phyloP scores from a whole-genome alignment of 441 rosid species.

The Eutrema salsugineum region DNA sequence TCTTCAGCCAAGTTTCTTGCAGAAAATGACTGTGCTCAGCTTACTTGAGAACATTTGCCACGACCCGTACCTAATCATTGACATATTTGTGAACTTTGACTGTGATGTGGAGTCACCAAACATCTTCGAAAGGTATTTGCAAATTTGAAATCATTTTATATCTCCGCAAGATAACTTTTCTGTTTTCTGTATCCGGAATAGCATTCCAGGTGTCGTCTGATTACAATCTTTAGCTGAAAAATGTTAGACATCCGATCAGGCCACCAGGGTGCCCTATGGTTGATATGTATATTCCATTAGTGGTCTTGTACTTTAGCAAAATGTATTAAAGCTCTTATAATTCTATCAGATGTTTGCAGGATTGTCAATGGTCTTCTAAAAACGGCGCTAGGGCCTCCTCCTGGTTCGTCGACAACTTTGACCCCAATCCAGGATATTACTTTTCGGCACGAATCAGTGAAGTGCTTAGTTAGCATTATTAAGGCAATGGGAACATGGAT shows the following conservation, averaged over 20 bases:
- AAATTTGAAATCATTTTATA: background rate
- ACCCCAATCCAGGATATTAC: conserved; percentile 86
- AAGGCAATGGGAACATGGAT: conserved; percentile 97
- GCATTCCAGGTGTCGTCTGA: conserved; percentile 3
- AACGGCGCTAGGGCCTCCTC: conserved; percentile 96
- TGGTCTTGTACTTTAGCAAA: conserved; percentile 29
- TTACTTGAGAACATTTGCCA: conserved; percentile 78
- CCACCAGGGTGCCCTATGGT: conserved; percentile 2
- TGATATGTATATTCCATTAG: conserved; percentile 9
- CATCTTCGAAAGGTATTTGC: conserved; percentile 83
- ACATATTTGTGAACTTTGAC: conserved; percentile 93
- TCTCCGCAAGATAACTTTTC: background rate
- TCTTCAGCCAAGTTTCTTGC: conserved; percentile 97
- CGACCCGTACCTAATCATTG: conserved; percentile 78
- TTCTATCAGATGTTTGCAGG: conserved; percentile 98
- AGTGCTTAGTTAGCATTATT: conserved; percentile 84
- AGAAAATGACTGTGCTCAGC: conserved; percentile 94
- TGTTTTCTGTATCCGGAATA: background rate
- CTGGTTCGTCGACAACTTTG: conserved; percentile 88
- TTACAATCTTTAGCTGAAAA: conserved; percentile 3
- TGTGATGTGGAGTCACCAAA: conserved; percentile 97
- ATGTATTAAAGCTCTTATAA: conserved; percentile 88
- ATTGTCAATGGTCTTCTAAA: conserved; percentile 95
- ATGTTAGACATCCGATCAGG: background rate
- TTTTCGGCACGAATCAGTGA: conserved; percentile 95